Base-by-base conservation (phyloP, 768 basidiomycete genomes). In the Phlebiopsis gigantea region DNA sequence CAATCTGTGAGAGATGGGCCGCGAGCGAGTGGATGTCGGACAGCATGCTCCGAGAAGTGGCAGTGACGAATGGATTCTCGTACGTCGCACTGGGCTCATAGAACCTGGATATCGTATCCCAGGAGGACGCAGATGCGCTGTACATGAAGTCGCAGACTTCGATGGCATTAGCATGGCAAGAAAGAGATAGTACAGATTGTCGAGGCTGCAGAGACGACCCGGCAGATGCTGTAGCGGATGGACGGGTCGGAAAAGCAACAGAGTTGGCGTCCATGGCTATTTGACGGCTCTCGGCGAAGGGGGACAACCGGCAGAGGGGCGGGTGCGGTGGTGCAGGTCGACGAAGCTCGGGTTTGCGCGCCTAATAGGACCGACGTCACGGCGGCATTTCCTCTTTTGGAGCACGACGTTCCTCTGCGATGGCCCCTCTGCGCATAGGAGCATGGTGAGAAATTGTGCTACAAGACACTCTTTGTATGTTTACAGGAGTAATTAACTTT, bases 21-120 rank as follows among this genome's bases (percentile, higher is more conserved):
- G 85, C 80, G 46, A 89, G 74, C 25, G 75, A 68, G 62, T 87
- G 81, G 19, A 91, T 84, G 63, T 90, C 87, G 50, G 83, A 76
- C 58, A 92, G 88, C 49, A 88, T 74, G 42, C 79, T 76, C 50
- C 87, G 82, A 34, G 88, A 87, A 5, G 83, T 87, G 31, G 88
- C 87, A 30, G 88, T 90, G 41, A 91, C 66, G 60, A 87, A 68
- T 2, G 90, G 90, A 63, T 91, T 91, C 72, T 91, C 88, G 64
- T 91, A 91, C 63, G 85, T 78, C 59, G 89, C 89, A 66, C 79
- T 82, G 19, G 83, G 62, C 68, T 91, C 89, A 63, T 90, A 91
- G 61, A 85, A 82, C 51, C 79, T 75, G 61, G 82, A 80, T 0
- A 87, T 71, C 5, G 76, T 71, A 46, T 79, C 81, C 50, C 78